Base-by-base conservation (phyloP, 345 rosid genomes). In the Pistacia atlantica region DNA sequence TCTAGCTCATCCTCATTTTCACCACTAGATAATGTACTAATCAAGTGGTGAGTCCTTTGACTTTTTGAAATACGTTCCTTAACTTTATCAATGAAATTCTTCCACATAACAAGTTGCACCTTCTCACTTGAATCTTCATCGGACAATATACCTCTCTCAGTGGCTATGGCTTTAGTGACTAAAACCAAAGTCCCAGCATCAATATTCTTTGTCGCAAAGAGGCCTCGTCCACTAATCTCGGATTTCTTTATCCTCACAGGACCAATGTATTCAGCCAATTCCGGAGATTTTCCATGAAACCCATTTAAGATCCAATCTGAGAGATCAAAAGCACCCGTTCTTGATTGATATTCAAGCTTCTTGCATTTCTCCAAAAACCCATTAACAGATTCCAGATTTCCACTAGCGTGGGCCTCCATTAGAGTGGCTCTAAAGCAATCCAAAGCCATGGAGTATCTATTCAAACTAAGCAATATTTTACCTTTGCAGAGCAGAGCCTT, bases 81-180 rank as follows among this genome's bases (percentile, higher is more conserved):
- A 45, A 95, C 93, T 78, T 84, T 85, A 31, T 87, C 85, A 0
- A 91, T 49, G 69, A 95, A 91, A 25, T 84, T 91, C 85, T 86
- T 95, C 97, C 99, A 95, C 98, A 91, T 95, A 11, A 93, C 88
- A 73, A 95, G 33, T 61, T 89, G 93, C 20, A 89, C 93, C 56
- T 82, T 85, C 54, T 90, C 92, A 0, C 79, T 85, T 6, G 87
- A 83, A 64, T 86, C 93, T 51, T 85, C 86, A 62, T 76, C 84
- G 10, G 85, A 81, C 72, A 93, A 71, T 63, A 93, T 91, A 28
- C 95, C 91, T 86, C 98, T 95, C 81, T 95, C 97, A 35, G 79
- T 80, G 0, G 93, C 94, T 69, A 91, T 82, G 1, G 97, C 95
- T 78, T 85, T 94, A 1, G 94, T 90, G 60, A 89, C 97, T 38